Percentiles rank a stretch among this genome's conserved stretches.
These are phyloP conservation scores for Rugiboletus extremiorientalis DNA, from an alignment of 1,284 basidiomycete genomes.

Conservation along the genomic window DNA sequence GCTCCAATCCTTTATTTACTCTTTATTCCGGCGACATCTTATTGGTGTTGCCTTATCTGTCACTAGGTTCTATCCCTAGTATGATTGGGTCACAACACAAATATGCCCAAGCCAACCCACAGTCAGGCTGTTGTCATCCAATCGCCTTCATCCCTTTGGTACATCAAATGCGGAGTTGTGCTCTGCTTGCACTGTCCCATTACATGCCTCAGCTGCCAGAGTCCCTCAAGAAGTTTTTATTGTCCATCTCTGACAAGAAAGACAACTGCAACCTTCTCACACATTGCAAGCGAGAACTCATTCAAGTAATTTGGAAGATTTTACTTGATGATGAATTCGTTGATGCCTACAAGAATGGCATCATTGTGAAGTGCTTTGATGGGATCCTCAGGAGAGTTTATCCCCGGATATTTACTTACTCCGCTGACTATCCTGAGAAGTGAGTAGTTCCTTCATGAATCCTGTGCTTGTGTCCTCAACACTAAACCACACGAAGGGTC, in stretches of 20 bases:
- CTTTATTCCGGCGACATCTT: no score
- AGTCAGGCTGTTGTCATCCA: slow-evolving; percentile 1
- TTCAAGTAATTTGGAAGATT: slow-evolving; percentile 10
- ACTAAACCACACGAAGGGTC: neutral
- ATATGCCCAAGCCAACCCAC: neutral
- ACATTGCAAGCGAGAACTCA: slow-evolving; percentile 19
- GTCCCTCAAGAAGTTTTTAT: slow-evolving; percentile 1
- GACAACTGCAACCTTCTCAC: slow-evolving; percentile 2
- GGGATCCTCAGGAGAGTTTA: neutral
- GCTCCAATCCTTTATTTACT: no score
- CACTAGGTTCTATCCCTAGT: no score
- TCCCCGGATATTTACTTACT: neutral
- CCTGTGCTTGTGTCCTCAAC: no score
- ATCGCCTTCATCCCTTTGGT: neutral
- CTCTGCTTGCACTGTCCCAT: no score
- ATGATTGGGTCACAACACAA: no score
- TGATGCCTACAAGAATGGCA: slow-evolving; percentile 28
- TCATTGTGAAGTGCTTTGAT: slow-evolving; percentile 6
- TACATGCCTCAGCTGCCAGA: slow-evolving; percentile 3
- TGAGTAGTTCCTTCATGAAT: neutral
- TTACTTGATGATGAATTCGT: no score
- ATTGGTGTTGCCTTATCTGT: no score
- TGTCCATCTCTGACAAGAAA: neutral
- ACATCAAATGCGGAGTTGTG: no score
- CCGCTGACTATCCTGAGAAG: slow-evolving; percentile 4